Percentiles rank a stretch among this genome's conserved stretches.
These are phyloP conservation scores for Aspergillus ustus DNA, from an alignment of 2,329 filamentous ascomycete species.

Conservation along the genomic window DNA sequence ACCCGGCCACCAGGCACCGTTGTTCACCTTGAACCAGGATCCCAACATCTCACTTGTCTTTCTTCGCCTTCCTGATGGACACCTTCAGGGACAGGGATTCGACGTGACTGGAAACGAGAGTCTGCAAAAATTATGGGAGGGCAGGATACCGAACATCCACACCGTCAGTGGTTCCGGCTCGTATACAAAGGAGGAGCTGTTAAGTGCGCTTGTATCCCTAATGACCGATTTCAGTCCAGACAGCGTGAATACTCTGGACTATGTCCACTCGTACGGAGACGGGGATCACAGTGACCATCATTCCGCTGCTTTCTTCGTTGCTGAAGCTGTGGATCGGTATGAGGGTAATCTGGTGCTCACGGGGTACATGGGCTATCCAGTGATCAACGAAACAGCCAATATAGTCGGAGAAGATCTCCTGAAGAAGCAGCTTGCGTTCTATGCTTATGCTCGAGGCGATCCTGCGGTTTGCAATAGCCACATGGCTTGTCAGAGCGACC, in stretches of 20 bases:
- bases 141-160: constrained; percentile 11
- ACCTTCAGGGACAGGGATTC: constrained; percentile 20
- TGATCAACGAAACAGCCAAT: background rate
- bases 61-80: constrained; percentile 23
- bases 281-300: constrained; percentile 26
- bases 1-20: constrained; percentile 8
- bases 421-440: constrained; percentile 13
- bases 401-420: background rate
- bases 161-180: constrained; percentile 11
- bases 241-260: constrained; percentile 24
- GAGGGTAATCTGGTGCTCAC: background rate
- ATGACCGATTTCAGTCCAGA: constrained; percentile 14
- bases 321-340: background rate
- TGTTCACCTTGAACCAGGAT: constrained; percentile 17
- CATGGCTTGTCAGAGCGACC: constrained; percentile 1
- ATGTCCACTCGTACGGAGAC: constrained; percentile 15
- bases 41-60: constrained; percentile 20
- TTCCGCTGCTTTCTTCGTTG: constrained; percentile 18
- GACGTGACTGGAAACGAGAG: constrained; percentile 11
- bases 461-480: constrained; percentile 5
- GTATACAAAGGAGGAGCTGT: constrained; percentile 19
- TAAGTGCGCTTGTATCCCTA: constrained; percentile 11
- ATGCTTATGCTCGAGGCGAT: constrained; percentile 12
- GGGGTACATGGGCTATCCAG: constrained; percentile 18
- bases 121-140: constrained; percentile 23